These are phyloP conservation scores for Candida pseudocylindracea DNA, from an alignment of 1,139 yeast genomes.

Conservation along the genomic window DNA sequence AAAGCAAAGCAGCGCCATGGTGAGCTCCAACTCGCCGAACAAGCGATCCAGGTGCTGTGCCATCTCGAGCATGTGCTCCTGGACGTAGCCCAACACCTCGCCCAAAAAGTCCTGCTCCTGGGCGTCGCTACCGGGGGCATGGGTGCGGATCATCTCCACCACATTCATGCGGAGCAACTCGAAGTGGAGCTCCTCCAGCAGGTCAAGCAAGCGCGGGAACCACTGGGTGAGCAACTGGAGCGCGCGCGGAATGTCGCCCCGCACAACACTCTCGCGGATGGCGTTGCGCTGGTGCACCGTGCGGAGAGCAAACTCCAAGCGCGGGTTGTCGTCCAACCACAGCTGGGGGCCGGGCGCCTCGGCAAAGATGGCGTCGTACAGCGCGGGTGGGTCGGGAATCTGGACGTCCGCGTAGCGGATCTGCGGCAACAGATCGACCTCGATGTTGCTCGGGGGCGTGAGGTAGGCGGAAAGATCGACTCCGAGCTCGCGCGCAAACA, in stretches of 20 bases:
- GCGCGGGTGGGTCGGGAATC: neutral
- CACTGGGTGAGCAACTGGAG: conserved; percentile 20
- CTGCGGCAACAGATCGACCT: too few species aligned
- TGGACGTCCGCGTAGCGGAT: neutral
- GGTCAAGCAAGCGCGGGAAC: conserved; percentile 32
- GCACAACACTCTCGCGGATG: conserved; percentile 22
- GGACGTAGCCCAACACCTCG: conserved; percentile 33
- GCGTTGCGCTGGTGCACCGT: conserved; percentile 3
- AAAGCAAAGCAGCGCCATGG: conserved; percentile 49
- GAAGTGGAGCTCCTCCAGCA: conserved; percentile 36
- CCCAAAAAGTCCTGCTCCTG: conserved; percentile 27
- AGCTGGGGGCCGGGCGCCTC: conserved; percentile 3
- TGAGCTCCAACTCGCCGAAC: conserved; percentile 41
- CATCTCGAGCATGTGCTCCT: conserved; percentile 34
- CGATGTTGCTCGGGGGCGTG: too few species aligned
- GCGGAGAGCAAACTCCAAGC: neutral
- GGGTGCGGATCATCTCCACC: conserved; percentile 39
- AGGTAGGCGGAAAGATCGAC: conserved; percentile 4
- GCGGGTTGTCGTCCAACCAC: neutral
- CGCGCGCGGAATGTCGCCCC: conserved; percentile 26
- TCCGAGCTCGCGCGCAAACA: conserved; percentile 22
- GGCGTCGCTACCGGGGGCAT: conserved; percentile 6
- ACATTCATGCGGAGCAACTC: conserved; percentile 34
- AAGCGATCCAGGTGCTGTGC: conserved; percentile 26
- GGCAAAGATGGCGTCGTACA: neutral